Conservation (phyloP, 2,329 filamentous ascomycete genomes). For the Pseudodiploospora longispora region DNA sequence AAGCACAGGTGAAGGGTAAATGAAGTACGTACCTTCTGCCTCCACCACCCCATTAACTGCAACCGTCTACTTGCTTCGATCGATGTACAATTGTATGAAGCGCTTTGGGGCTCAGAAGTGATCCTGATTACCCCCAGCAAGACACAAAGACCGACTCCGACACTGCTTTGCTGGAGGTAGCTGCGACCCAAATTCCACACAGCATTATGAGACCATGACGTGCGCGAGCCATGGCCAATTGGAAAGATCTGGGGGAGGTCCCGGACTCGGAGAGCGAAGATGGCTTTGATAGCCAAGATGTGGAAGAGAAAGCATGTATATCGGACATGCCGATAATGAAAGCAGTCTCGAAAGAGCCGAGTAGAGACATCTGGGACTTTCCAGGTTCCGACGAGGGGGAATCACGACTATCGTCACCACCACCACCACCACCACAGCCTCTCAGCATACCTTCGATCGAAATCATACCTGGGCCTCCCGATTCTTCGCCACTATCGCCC, state of each 20-base stretch:
- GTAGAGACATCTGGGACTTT: conserved; percentile 5
- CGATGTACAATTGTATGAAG: no score
- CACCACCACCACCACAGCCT: neutral
- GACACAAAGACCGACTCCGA: no score
- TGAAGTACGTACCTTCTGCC: no score
- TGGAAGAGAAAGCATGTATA: conserved; percentile 3
- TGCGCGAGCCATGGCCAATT: conserved; percentile 32
- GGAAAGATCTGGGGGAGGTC: conserved; percentile 43
- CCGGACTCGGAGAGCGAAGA: conserved; percentile 44
- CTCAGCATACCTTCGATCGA: conserved; percentile 2
- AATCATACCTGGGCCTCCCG: conserved; percentile 1
- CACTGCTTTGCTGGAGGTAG: no score
- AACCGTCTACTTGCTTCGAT: no score
- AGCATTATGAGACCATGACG: conserved; percentile 18
- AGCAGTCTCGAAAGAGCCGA: neutral
- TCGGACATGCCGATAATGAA: neutral
- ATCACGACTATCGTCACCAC: conserved; percentile 5
- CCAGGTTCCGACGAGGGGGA: conserved; percentile 21
- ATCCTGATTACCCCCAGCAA: no score
- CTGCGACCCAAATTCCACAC: no score
- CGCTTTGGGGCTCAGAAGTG: no score
- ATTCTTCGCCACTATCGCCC: conserved; percentile 29
- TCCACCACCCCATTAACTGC: no score
- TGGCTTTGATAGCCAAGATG: conserved; percentile 30
- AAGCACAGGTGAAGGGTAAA: no score